Evolutionary conservation across 2,329 filamentous ascomycete species (phyloP).

Genomic region (Verticillium albo-atrum): DNA sequence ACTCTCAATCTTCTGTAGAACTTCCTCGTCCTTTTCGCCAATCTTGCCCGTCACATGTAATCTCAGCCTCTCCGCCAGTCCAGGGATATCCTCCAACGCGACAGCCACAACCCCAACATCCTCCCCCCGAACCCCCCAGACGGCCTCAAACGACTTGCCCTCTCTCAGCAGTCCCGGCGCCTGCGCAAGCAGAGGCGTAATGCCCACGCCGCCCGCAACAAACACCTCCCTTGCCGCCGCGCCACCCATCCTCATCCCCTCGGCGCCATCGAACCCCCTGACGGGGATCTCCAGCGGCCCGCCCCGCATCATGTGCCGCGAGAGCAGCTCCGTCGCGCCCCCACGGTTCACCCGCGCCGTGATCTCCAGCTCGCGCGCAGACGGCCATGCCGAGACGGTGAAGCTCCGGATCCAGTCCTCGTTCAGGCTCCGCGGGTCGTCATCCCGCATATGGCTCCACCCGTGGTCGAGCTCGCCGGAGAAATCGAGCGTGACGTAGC

Average conservation of each 20-base stretch:
- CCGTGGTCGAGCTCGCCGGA: slow-evolving; percentile 63
- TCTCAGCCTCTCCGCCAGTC: slow-evolving; percentile 45
- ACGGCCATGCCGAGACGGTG: slow-evolving; percentile 64
- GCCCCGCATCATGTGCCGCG: slow-evolving; percentile 44
- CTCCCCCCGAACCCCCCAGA: slow-evolving; percentile 62
- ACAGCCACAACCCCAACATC: slow-evolving; percentile 63
- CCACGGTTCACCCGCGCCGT: slow-evolving; percentile 64
- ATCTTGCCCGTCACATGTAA: slow-evolving; percentile 60
- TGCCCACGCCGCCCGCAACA: slow-evolving; percentile 75
- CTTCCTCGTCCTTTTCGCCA: slow-evolving; percentile 26
- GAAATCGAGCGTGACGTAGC: slow-evolving; percentile 76
- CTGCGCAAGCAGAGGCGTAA: slow-evolving; percentile 76
- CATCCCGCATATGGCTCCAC: slow-evolving; percentile 79
- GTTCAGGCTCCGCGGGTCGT: slow-evolving; percentile 74
- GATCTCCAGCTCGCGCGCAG: slow-evolving; percentile 59
- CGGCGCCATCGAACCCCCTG: slow-evolving; percentile 67
- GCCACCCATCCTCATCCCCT: slow-evolving; percentile 33
- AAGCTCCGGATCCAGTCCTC: slow-evolving; percentile 84
- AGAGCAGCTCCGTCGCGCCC: slow-evolving; percentile 62
- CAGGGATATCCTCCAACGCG: slow-evolving; percentile 45
- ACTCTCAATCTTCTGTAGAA: slow-evolving; percentile 24
- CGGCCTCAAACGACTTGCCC: slow-evolving; percentile 41
- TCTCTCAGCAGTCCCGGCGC: slow-evolving; percentile 40
- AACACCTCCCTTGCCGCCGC: slow-evolving; percentile 40
- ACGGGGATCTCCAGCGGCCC: slow-evolving; percentile 60